Evolutionary conservation across 345 rosid genomes (phyloP).

Genomic region (Cardamine chenopodiifolia): DNA sequence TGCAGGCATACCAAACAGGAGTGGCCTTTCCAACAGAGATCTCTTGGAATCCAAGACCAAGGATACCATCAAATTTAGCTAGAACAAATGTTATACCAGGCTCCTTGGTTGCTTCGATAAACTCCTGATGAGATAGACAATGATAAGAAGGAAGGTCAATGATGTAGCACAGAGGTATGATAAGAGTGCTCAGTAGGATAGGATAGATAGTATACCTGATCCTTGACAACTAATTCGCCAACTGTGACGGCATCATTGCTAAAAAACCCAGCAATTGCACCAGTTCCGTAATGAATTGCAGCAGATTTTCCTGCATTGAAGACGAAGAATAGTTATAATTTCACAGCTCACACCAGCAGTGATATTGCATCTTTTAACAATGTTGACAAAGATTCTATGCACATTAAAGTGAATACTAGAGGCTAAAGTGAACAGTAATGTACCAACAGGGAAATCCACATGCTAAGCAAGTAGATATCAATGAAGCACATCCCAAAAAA

Average conservation of each 20-base stretch:
- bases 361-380: constrained; percentile 19
- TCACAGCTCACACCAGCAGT: constrained; percentile 16
- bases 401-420: background rate
- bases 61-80: constrained; percentile 95
- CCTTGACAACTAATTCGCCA: constrained; percentile 71
- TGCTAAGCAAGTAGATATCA: constrained; percentile 7
- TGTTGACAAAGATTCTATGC: background rate
- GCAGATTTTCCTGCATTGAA: constrained; percentile 66
- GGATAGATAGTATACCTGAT: constrained; percentile 55
- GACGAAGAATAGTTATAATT: background rate
- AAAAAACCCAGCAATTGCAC: constrained; percentile 81
- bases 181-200: background rate
- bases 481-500: background rate
- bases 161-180: background rate
- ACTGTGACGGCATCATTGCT: constrained; percentile 76
- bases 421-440: background rate
- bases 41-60: constrained; percentile 93
- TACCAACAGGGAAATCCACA: background rate
- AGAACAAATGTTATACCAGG: constrained; percentile 78
- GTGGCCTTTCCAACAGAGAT: constrained; percentile 80
- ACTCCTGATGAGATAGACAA: constrained; percentile 53
- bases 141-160: constrained; percentile 8
- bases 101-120: constrained; percentile 94
- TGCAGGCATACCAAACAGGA: constrained; percentile 74
- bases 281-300: constrained; percentile 84